Evolutionary conservation across 768 basidiomycete genomes (phyloP).

Genomic region (Suillus lakei): DNA sequence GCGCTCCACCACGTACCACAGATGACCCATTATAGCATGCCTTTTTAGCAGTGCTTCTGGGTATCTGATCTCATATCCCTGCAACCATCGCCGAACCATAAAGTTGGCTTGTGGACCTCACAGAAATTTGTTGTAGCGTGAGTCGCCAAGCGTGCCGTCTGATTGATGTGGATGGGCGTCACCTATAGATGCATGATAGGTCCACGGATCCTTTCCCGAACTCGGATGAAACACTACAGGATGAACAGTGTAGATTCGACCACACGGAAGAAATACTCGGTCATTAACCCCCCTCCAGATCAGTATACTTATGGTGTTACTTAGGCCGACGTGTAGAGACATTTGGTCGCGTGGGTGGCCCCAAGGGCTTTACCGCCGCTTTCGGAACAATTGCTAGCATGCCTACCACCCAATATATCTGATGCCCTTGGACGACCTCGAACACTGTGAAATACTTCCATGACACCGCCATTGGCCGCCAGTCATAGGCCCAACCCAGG

Average conservation of each 20-base stretch:
- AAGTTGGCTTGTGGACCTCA: conserved; percentile 28
- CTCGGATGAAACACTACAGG: conserved; percentile 72
- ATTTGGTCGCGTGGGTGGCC: conserved; percentile 54
- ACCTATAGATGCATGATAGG: conserved; percentile 71
- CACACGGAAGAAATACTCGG: conserved; percentile 49
- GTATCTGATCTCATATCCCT: not conserved
- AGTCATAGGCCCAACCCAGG: not conserved
- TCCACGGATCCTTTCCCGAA: conserved; percentile 68
- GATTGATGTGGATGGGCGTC: not conserved
- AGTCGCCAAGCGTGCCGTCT: conserved; percentile 14
- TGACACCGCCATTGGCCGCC: not conserved
- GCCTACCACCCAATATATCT: conserved; percentile 8
- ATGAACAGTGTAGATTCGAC: conserved; percentile 64
- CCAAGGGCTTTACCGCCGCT: conserved; percentile 45
- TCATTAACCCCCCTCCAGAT: not conserved
- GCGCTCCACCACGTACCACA: conserved; percentile 27
- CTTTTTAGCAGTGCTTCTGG: not conserved
- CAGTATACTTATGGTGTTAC: not conserved
- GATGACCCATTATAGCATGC: conserved; percentile 27
- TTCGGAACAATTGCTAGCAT: conserved; percentile 24
- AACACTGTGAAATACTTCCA: conserved; percentile 15
- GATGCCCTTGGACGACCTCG: conserved; percentile 23
- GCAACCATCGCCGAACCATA: conserved; percentile 20
- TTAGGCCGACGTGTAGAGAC: conserved; percentile 53
- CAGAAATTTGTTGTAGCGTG: conserved; percentile 52